Conservation (phyloP, 1,139 yeast genomes). For the Kodamaea plutei region DNA sequence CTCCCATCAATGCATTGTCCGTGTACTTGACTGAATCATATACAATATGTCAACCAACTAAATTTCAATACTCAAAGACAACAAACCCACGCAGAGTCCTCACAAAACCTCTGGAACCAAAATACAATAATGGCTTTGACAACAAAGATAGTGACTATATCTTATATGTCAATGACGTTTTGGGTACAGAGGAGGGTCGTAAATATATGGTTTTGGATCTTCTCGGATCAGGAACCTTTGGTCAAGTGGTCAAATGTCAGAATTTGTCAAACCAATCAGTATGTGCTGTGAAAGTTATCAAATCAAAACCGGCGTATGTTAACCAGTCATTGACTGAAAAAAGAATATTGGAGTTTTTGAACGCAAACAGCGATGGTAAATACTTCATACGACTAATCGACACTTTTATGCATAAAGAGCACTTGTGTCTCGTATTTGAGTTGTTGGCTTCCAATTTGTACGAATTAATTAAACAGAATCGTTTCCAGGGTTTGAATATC, state of each 20-base stretch:
- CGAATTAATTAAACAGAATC: conserved; percentile 88
- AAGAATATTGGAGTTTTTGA: conserved; percentile 74
- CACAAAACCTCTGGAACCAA: conserved; percentile 89
- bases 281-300: conserved; percentile 92
- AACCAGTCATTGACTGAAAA: conserved; percentile 93
- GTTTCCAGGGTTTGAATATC: conserved; percentile 85
- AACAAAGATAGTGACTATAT: conserved; percentile 90
- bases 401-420: conserved; percentile 89
- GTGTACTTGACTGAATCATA: conserved; percentile 76
- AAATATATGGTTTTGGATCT: conserved; percentile 86
- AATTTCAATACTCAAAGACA: conserved; percentile 75
- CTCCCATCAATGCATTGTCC: conserved; percentile 85
- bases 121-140: conserved; percentile 77
- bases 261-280: conserved; percentile 83
- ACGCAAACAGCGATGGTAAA: conserved; percentile 68
- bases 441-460: conserved; percentile 81
- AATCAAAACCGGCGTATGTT: conserved; percentile 86
- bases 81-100: conserved; percentile 88
- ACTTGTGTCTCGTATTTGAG: conserved; percentile 89
- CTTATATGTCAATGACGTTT: conserved; percentile 85
- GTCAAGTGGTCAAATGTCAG: conserved; percentile 97
- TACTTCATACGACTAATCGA: conserved; percentile 78
- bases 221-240: conserved; percentile 95
- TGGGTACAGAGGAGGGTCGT: conserved; percentile 84
- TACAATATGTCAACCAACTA: conserved; percentile 77